Evolutionary conservation across 352 stramenopile genomes (phyloP).

Genomic region (Phytophthora ohioensis): DNA sequence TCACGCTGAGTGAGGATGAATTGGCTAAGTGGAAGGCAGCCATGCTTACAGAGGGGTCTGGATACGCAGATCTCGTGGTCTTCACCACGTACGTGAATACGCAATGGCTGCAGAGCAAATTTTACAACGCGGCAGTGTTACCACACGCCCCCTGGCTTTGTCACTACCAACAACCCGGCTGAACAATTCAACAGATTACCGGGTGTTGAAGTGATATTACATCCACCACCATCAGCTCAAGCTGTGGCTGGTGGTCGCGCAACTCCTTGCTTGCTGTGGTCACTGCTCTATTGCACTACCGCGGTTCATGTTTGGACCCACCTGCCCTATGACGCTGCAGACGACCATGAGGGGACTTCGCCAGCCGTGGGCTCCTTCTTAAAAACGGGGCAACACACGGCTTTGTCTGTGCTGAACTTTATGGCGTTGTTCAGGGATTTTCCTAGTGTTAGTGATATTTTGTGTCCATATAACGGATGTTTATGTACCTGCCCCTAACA

Average conservation of each 20-base stretch:
- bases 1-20: too few species aligned
- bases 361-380: constrained; percentile 4
- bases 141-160: constrained; percentile 12
- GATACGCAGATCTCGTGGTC: too few species aligned
- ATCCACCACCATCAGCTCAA: neutral
- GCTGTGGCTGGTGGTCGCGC: neutral
- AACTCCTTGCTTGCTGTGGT: constrained; percentile 5
- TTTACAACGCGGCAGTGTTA: constrained; percentile 20
- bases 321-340: neutral
- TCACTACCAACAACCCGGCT: neutral
- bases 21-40: too few species aligned
- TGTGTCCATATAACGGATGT: too few species aligned
- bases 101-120: neutral
- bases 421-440: too few species aligned
- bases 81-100: too few species aligned
- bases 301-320: neutral
- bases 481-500: too few species aligned
- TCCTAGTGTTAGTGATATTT: too few species aligned
- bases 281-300: neutral
- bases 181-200: too few species aligned
- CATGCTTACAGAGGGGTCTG: too few species aligned
- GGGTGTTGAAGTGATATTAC: too few species aligned
- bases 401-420: too few species aligned
- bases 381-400: neutral
- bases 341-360: neutral